A percentile compares a stretch with the other conserved stretches of the same genome.
Conservation (phyloP, 2,329 filamentous ascomycete genomes). For the Talaromyces sp. region DNA sequence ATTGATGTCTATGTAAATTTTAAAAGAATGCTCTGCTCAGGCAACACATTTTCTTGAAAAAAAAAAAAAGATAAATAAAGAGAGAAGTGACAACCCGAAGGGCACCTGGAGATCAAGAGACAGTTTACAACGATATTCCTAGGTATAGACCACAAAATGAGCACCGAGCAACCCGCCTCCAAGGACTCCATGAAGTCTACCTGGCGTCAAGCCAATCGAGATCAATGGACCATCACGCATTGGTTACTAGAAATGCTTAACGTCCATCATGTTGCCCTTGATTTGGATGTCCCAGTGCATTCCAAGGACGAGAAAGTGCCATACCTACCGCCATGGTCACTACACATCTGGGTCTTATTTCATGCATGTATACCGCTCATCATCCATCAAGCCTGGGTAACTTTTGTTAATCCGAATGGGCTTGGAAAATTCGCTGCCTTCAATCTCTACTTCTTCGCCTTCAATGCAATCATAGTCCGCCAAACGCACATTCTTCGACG, state of each 20-base stretch:
- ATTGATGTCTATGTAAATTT: no score
- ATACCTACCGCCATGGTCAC: conserved; percentile 36
- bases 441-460: conserved; percentile 40
- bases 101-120: background rate
- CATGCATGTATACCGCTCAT: conserved; percentile 40
- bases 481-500: conserved; percentile 41
- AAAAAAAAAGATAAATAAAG: background rate
- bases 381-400: conserved; percentile 41
- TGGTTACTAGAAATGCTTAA: conserved; percentile 35
- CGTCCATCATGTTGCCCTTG: conserved; percentile 29
- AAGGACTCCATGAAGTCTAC: conserved; percentile 46
- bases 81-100: background rate
- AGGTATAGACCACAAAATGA: background rate
- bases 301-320: conserved; percentile 46
- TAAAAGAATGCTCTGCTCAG: background rate
- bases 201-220: conserved; percentile 33
- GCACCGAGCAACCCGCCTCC: conserved; percentile 19
- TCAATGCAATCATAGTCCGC: conserved; percentile 44
- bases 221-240: conserved; percentile 35
- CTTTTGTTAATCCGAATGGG: conserved; percentile 29
- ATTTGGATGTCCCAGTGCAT: conserved; percentile 40
- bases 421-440: conserved; percentile 34
- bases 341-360: conserved; percentile 42
- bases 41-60: background rate
- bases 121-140: background rate